Conservation (phyloP, 2,329 filamentous ascomycete genomes). For the Cladorrhinum sp. region DNA sequence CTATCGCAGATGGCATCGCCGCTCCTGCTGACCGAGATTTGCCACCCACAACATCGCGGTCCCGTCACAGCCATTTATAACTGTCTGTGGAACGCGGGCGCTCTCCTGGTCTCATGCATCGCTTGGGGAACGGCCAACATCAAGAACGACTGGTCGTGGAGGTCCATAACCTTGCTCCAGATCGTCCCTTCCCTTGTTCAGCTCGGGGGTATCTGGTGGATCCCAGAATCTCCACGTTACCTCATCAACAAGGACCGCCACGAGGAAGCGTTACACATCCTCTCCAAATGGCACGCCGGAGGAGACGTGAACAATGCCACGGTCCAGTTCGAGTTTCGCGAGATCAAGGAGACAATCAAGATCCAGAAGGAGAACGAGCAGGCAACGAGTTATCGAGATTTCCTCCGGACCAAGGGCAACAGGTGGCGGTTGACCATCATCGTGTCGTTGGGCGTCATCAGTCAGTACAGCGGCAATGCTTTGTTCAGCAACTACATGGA, state of each 20-base stretch:
- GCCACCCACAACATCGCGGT: slow-evolving; percentile 65
- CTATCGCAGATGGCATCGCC: slow-evolving; percentile 62
- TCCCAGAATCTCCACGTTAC: slow-evolving; percentile 67
- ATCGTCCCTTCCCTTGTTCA: slow-evolving; percentile 59
- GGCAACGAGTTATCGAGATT: slow-evolving; percentile 56
- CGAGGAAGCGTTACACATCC: slow-evolving; percentile 58
- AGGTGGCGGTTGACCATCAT: slow-evolving; percentile 61
- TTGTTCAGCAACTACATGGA: slow-evolving; percentile 66
- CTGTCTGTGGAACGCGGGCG: slow-evolving; percentile 58
- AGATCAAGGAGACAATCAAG: slow-evolving; percentile 62
- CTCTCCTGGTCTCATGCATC: slow-evolving; percentile 54
- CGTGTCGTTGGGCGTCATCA: slow-evolving; percentile 62
- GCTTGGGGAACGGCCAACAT: slow-evolving; percentile 62
- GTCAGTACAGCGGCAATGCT: slow-evolving; percentile 66
- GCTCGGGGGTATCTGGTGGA: slow-evolving; percentile 61
- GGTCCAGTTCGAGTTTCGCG: slow-evolving; percentile 63
- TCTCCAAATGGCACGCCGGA: slow-evolving; percentile 62
- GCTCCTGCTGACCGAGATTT: slow-evolving; percentile 62
- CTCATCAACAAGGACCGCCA: slow-evolving; percentile 61
- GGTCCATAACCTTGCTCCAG: slow-evolving; percentile 63
- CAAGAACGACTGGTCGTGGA: slow-evolving; percentile 62
- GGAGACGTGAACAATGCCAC: slow-evolving; percentile 56
- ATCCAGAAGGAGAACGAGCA: slow-evolving; percentile 51
- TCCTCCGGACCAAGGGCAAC: slow-evolving; percentile 61
- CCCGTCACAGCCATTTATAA: slow-evolving; percentile 66